These are phyloP conservation scores for Plantago elongata DNA, from an alignment of 257 asterid genomes.

Conservation along the genomic window DNA sequence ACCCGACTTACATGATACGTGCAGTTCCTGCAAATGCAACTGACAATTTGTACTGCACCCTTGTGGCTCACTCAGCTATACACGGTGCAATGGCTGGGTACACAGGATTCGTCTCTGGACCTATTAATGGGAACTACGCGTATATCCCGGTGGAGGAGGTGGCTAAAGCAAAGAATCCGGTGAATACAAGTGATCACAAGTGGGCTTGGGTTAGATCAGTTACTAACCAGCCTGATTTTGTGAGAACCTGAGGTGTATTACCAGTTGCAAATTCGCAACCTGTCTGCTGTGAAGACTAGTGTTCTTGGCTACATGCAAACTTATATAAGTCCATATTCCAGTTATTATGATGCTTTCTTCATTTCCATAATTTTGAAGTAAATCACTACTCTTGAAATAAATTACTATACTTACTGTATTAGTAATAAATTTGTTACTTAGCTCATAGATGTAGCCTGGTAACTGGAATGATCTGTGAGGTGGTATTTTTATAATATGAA, in stretches of 20 bases:
- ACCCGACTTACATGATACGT: slow-evolving; percentile 78
- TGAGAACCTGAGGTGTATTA: neutral
- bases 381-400: too few relatives aligned
- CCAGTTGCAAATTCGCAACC: too few relatives aligned
- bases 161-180: slow-evolving; percentile 55
- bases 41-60: slow-evolving; percentile 65
- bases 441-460: too few relatives aligned
- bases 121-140: slow-evolving; percentile 62
- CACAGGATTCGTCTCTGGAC: slow-evolving; percentile 71
- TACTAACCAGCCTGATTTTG: slow-evolving; percentile 77
- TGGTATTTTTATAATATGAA: too few relatives aligned
- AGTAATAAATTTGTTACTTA: too few relatives aligned
- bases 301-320: too few relatives aligned
- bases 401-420: too few relatives aligned
- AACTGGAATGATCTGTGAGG: too few relatives aligned
- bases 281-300: too few relatives aligned
- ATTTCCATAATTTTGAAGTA: too few relatives aligned
- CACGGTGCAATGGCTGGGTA: slow-evolving; percentile 92
- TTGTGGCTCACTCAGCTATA: slow-evolving; percentile 66
- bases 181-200: slow-evolving; percentile 55
- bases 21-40: slow-evolving; percentile 71
- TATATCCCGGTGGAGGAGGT: slow-evolving; percentile 78
- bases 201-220: slow-evolving; percentile 93
- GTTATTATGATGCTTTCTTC: too few relatives aligned
- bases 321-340: too few relatives aligned